phyloP scores from a whole-genome alignment of 768 basidiomycete species.

The Russula ochroleuca region DNA sequence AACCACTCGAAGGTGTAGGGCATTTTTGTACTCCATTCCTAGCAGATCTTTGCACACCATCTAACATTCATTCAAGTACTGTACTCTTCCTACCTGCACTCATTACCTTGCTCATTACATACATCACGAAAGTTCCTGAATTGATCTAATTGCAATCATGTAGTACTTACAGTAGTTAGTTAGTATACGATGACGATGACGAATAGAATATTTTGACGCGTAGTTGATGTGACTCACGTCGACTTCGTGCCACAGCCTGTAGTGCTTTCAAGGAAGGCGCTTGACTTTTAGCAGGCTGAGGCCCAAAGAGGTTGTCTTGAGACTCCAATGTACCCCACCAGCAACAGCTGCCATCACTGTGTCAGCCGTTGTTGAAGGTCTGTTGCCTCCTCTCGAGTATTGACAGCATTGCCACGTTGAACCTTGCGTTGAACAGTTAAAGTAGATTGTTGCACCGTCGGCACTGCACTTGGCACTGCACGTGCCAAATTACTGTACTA shows the following conservation, averaged over 20 bases:
- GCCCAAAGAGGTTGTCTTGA: too few relatives aligned
- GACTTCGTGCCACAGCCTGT: not conserved
- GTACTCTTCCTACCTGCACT: slow-evolving; percentile 7
- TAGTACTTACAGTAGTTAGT: not conserved
- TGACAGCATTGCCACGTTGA: not conserved
- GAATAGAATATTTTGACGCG: not conserved
- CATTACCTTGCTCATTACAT: slow-evolving; percentile 8
- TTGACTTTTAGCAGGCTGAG: not conserved
- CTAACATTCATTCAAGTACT: not conserved
- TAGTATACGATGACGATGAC: not conserved
- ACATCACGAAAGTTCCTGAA: not conserved
- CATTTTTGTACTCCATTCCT: not conserved
- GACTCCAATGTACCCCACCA: not conserved
- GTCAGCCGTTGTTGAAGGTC: not conserved
- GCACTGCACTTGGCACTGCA: too few relatives aligned
- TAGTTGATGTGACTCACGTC: not conserved
- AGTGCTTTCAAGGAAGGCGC: not conserved
- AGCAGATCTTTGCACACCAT: not conserved
- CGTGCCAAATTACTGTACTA: too few relatives aligned
- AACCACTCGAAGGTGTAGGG: not conserved
- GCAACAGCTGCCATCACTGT: not conserved
- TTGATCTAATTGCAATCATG: not conserved
- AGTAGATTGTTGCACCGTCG: too few relatives aligned
- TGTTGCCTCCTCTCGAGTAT: not conserved
- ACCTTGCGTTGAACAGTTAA: too few relatives aligned